phyloP scores from a whole-genome alignment of 208 protist species.

The Entamoeba histolytica region DNA sequence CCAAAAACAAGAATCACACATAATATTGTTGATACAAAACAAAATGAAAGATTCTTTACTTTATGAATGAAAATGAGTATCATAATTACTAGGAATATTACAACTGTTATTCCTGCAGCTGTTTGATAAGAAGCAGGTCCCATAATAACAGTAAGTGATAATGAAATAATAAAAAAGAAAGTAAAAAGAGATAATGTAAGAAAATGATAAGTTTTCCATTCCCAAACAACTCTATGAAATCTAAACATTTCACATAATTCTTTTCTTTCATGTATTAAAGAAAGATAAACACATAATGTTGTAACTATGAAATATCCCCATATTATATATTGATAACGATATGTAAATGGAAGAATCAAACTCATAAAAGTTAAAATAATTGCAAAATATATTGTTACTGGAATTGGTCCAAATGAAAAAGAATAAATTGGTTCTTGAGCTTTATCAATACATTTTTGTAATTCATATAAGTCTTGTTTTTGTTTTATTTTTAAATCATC shows the following conservation, averaged over 20 bases:
- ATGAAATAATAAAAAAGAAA: background rate
- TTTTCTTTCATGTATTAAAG: background rate
- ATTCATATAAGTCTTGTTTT: background rate
- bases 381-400: background rate
- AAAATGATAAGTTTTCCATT: background rate
- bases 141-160: background rate
- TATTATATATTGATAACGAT: background rate
- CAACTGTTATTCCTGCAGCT: background rate
- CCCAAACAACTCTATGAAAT: background rate
- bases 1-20: background rate
- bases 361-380: background rate
- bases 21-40: background rate
- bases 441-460: background rate
- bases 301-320: background rate
- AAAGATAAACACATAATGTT: background rate
- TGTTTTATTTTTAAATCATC: background rate
- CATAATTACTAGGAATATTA: background rate
- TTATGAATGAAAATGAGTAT: background rate
- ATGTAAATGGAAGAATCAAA: background rate
- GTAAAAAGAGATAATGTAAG: background rate
- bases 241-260: background rate
- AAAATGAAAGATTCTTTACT: background rate
- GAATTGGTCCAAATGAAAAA: background rate
- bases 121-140: background rate
- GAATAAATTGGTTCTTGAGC: background rate